These are phyloP conservation scores for Penicillium salamii DNA, from an alignment of 495 filamentous ascomycete species.

Conservation along the genomic window DNA sequence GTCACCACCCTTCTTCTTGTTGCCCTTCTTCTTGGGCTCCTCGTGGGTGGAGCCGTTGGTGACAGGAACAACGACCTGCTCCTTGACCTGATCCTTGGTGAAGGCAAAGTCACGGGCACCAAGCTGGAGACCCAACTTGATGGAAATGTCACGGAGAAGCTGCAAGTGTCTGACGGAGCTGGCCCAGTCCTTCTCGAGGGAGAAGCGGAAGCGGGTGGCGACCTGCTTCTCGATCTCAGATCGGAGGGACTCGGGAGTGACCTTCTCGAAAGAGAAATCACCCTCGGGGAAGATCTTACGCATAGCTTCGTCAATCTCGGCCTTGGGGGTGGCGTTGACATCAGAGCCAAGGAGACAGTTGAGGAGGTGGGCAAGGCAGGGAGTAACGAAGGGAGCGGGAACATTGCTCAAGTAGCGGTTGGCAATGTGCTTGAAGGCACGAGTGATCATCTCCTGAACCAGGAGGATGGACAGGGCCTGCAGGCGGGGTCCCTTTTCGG, in stretches of 20 bases:
- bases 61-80: conserved; percentile 37
- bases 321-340: conserved; percentile 70
- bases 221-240: conserved; percentile 71
- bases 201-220: conserved; percentile 68
- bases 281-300: conserved; percentile 73
- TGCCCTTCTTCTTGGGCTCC: conserved; percentile 74
- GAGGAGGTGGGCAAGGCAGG: conserved; percentile 81
- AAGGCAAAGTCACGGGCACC: conserved; percentile 81
- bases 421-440: conserved; percentile 90
- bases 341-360: conserved; percentile 87
- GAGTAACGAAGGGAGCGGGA: conserved; percentile 70
- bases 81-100: conserved; percentile 41
- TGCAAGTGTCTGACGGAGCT: conserved; percentile 68
- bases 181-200: conserved; percentile 65
- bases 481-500: conserved; percentile 65
- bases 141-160: conserved; percentile 79
- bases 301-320: conserved; percentile 73
- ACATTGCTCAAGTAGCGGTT: conserved; percentile 75
- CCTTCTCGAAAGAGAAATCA: conserved; percentile 77
- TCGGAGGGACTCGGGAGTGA: conserved; percentile 68
- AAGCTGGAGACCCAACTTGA: conserved; percentile 91
- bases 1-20: conserved; percentile 60
- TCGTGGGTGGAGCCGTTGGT: conserved; percentile 36
- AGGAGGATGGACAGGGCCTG: conserved; percentile 72
- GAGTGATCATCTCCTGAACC: conserved; percentile 87